Evolutionary conservation across 1,139 yeast genomes (phyloP).

Genomic region (Debaryomyces psychrophilus): DNA sequence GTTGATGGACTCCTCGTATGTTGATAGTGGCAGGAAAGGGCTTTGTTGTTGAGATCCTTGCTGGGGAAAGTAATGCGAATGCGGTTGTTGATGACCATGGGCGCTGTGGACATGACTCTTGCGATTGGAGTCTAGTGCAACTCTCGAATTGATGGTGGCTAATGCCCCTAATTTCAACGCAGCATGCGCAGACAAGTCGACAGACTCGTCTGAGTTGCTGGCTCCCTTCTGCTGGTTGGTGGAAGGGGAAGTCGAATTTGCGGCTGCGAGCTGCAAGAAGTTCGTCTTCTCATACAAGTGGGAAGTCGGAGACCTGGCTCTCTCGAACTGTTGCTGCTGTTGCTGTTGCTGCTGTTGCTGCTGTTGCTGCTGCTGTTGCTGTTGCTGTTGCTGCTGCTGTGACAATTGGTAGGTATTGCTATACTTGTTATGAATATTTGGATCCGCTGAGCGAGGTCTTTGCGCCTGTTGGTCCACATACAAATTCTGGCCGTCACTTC

Average conservation of each 20-base stretch:
- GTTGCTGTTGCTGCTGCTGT: slow-evolving; percentile 21
- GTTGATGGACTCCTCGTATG: slow-evolving; percentile 41
- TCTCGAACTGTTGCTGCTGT: slow-evolving; percentile 29
- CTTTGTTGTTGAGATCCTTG: slow-evolving; percentile 12
- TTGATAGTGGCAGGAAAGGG: slow-evolving; percentile 10
- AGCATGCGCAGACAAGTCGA: slow-evolving; percentile 44
- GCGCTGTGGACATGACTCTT: slow-evolving; percentile 27
- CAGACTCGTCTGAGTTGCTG: slow-evolving; percentile 27
- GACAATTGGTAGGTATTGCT: slow-evolving; percentile 12
- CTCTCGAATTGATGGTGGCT: slow-evolving; percentile 63
- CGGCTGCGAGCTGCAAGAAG: slow-evolving; percentile 50
- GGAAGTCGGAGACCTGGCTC: slow-evolving; percentile 48
- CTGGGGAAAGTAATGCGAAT: slow-evolving; percentile 16
- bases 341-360: slow-evolving; percentile 22
- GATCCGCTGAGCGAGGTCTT: slow-evolving; percentile 51
- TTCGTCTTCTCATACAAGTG: slow-evolving; percentile 50
- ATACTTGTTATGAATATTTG: slow-evolving; percentile 24
- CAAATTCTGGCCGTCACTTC: slow-evolving; percentile 27
- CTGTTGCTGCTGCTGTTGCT: slow-evolving; percentile 21
- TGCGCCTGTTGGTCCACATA: slow-evolving; percentile 34
- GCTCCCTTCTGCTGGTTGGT: slow-evolving; percentile 23
- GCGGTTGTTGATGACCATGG: slow-evolving; percentile 16
- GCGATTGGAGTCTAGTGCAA: slow-evolving; percentile 58
- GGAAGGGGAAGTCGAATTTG: slow-evolving; percentile 28
- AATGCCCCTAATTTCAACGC: slow-evolving; percentile 62